Conservation (phyloP, 2,329 filamentous ascomycete species). For the Ceratocystis destructans region DNA sequence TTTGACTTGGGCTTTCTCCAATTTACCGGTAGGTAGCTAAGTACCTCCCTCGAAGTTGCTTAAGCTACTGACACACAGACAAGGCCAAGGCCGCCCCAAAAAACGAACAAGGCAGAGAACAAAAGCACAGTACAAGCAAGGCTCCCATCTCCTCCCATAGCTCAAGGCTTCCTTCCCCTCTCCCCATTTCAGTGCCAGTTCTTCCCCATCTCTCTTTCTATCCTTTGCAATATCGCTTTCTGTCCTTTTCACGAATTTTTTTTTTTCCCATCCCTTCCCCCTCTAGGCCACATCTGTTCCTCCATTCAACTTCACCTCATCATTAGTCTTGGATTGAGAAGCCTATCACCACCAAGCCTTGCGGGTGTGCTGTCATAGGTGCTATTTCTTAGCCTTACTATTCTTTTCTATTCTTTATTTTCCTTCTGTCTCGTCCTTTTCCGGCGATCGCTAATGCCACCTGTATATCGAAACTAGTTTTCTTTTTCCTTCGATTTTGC, state of each 20-base stretch:
- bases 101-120: not conserved
- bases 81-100: not conserved
- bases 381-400: conserved; percentile 19
- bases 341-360: not conserved
- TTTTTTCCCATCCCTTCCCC: not conserved
- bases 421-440: not conserved
- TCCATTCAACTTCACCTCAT: not conserved
- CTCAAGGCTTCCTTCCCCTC: not conserved
- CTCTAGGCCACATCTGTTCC: not conserved
- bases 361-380: not conserved
- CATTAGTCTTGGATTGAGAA: not conserved
- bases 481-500: not conserved
- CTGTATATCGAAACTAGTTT: conserved; percentile 24
- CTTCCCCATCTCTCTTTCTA: not conserved
- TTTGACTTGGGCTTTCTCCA: not conserved
- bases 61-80: not conserved
- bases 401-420: conserved; percentile 6
- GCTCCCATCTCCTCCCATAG: not conserved
- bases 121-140: not conserved
- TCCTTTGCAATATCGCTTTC: not conserved
- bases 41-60: not conserved
- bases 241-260: not conserved
- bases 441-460: conserved; percentile 22
- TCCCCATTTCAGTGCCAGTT: not conserved
- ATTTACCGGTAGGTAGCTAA: not conserved